Evolutionary conservation across 176 grass and related monocot genomes (phyloP).

Genomic region (Saccharum spontaneum): DNA sequence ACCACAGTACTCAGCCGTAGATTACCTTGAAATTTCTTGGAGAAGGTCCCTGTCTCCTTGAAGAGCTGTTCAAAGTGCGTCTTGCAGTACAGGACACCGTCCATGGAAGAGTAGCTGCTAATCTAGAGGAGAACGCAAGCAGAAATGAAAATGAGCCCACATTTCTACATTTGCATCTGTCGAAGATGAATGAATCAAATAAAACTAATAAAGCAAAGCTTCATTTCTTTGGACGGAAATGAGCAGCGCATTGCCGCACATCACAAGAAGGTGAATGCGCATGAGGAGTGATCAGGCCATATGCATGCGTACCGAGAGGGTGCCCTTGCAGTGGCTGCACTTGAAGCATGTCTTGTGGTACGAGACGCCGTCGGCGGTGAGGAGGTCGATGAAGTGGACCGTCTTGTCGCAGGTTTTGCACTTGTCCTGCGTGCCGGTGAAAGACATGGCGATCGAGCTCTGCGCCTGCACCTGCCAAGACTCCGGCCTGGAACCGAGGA

Average conservation of each 20-base stretch:
- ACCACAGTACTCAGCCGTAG: background rate
- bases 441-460: constrained; percentile 50
- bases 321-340: constrained; percentile 87
- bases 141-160: background rate
- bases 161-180: background rate
- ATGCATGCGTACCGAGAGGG: constrained; percentile 61
- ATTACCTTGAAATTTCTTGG: constrained; percentile 73
- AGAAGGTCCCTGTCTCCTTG: constrained; percentile 90
- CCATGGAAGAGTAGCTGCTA: constrained; percentile 93
- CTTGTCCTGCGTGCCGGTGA: constrained; percentile 75
- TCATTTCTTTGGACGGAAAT: background rate
- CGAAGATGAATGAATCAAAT: background rate
- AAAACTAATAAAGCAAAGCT: background rate
- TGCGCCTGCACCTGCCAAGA: background rate
- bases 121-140: constrained; percentile 40
- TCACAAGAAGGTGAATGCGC: background rate
- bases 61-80: constrained; percentile 97
- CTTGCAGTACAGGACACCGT: constrained; percentile 96
- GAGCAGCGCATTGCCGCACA: background rate
- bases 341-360: constrained; percentile 95
- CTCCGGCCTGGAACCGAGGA: background rate
- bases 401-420: constrained; percentile 79
- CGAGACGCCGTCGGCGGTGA: constrained; percentile 51
- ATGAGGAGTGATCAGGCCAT: background rate
- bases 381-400: constrained; percentile 75